phyloP scores from a whole-genome alignment of 441 rosid genomes.

The Capsella rubella region DNA sequence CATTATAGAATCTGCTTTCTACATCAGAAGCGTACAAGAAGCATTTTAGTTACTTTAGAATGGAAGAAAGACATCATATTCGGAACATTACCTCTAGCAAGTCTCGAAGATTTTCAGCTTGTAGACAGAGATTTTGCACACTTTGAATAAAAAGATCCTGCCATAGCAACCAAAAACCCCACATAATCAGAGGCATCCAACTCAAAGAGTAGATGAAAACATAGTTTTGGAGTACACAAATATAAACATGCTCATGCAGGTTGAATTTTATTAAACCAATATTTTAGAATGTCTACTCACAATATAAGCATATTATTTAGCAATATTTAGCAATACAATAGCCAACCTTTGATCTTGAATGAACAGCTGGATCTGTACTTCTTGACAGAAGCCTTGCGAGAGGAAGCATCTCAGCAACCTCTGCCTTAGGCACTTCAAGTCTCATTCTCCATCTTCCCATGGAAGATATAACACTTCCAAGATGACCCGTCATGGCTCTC shows the following conservation, averaged over 20 bases:
- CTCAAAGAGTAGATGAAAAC: conserved; percentile 32
- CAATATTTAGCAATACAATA: conserved; percentile 21
- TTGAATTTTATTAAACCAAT: conserved; percentile 6
- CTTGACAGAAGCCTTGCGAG: conserved; percentile 98
- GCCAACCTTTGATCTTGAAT: conserved; percentile 90
- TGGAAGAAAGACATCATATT: conserved; percentile 28
- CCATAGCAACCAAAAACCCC: conserved; percentile 42
- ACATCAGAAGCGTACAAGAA: conserved; percentile 3
- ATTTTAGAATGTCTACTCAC: conserved; percentile 1
- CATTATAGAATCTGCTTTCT: conserved; percentile 29
- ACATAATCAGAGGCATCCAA: conserved; percentile 25
- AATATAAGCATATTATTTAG: conserved; percentile 22
- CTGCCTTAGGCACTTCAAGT: conserved; percentile 99
- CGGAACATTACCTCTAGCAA: conserved; percentile 79
- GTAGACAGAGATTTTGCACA: conserved; percentile 81
- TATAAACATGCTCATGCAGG: conserved; percentile 23
- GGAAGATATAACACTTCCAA: conserved; percentile 96
- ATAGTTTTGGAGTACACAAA: conserved; percentile 13
- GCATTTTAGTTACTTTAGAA: conserved; percentile 13
- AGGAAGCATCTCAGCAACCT: conserved; percentile 99
- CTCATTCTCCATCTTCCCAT: conserved; percentile 99
- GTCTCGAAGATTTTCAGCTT: conserved; percentile 81
- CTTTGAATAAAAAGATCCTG: conserved; percentile 98
- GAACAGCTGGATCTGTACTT: conserved; percentile 98
- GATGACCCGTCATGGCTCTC: conserved; percentile 97